phyloP scores from a whole-genome alignment of 495 filamentous ascomycete genomes.

The Xylaria grammica region DNA sequence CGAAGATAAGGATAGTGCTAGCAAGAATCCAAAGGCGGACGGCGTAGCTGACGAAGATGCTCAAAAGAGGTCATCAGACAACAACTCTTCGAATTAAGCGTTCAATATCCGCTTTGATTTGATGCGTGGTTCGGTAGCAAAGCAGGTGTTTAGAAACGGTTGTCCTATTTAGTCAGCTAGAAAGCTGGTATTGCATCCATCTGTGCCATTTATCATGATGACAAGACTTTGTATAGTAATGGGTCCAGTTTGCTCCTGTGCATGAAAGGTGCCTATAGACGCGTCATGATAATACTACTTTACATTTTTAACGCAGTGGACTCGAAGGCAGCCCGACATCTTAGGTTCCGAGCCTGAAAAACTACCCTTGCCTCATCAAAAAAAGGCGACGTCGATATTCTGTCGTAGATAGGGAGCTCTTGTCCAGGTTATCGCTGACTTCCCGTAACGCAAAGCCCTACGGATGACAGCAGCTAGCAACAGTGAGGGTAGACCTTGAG shows the following conservation, averaged over 20 bases:
- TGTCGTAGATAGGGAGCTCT: too few species aligned
- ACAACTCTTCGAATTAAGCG: constrained; percentile 24
- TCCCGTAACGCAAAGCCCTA: not conserved
- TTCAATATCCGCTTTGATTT: constrained; percentile 11
- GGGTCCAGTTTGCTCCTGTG: not conserved
- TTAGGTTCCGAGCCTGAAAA: too few species aligned
- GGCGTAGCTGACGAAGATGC: constrained; percentile 5
- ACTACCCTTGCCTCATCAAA: too few species aligned
- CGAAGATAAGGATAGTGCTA: constrained; percentile 9
- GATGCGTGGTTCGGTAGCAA: constrained; percentile 1
- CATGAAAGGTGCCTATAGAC: not conserved
- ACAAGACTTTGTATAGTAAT: not conserved
- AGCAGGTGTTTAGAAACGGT: constrained; percentile 16
- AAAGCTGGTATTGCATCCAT: constrained; percentile 5
- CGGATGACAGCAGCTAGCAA: not conserved
- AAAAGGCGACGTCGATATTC: too few species aligned
- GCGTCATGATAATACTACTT: not conserved
- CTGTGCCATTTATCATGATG: constrained; percentile 7
- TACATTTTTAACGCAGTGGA: too few species aligned
- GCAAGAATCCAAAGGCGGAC: constrained; percentile 17
- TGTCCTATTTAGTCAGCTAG: not conserved
- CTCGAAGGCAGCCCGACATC: too few species aligned
- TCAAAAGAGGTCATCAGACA: constrained; percentile 19
- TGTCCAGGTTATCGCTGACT: not conserved
- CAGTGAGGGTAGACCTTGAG: not conserved